Conservation (phyloP, 2,329 filamentous ascomycete species). For the Arachnomyces sp. region DNA sequence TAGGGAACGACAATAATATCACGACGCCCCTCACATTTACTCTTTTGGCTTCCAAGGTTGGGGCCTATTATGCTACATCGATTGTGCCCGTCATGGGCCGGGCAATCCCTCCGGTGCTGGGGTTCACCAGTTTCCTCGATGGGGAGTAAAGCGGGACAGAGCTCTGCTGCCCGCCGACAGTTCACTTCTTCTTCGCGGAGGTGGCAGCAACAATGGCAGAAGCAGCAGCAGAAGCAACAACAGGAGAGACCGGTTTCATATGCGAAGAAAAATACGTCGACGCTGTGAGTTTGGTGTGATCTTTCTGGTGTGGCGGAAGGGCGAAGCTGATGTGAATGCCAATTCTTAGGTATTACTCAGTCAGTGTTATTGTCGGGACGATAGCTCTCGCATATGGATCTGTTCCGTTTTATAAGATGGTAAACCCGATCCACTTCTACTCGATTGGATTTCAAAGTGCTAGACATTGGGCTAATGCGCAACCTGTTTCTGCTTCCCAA, state of each 20-base stretch:
- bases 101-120: too few relatives aligned
- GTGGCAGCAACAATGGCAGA: conserved; percentile 28
- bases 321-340: conserved; percentile 5
- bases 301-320: conserved; percentile 2
- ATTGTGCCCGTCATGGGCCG: too few relatives aligned
- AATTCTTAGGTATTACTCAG: conserved; percentile 51
- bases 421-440: conserved; percentile 19
- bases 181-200: conserved; percentile 35
- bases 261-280: conserved; percentile 45
- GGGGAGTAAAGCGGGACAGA: conserved; percentile 5
- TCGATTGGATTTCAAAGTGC: neutral
- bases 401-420: conserved; percentile 61
- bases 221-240: conserved; percentile 8
- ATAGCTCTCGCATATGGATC: conserved; percentile 57
- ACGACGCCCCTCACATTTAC: too few relatives aligned
- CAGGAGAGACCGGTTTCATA: too few relatives aligned
- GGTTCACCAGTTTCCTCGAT: too few relatives aligned
- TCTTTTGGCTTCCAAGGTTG: too few relatives aligned
- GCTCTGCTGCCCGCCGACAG: conserved; percentile 13
- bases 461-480: conserved; percentile 2
- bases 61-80: too few relatives aligned
- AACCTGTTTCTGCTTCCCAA: neutral
- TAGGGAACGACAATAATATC: too few relatives aligned
- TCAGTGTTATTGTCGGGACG: conserved; percentile 55
- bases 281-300: conserved; percentile 36